phyloP scores from a whole-genome alignment of 129 eudicot genomes.

The Mikania micrantha region DNA sequence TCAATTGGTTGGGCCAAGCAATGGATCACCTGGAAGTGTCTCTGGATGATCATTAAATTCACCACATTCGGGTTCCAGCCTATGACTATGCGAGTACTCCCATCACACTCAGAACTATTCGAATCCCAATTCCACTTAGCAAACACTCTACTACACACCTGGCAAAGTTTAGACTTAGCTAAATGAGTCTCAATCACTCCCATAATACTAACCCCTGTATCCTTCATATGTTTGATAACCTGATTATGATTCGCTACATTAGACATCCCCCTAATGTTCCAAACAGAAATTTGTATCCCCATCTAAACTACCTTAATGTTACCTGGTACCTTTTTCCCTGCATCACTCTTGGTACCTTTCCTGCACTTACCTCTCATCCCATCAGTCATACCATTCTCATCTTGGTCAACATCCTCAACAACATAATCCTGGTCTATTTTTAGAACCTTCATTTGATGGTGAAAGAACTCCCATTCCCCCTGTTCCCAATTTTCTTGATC shows the following conservation, averaged over 20 bases:
- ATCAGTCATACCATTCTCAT: not conserved
- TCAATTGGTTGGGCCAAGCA: not conserved
- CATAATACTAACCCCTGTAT: not conserved
- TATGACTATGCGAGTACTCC: not conserved
- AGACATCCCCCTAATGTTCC: not conserved
- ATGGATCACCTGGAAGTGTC: not conserved
- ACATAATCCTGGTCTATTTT: not conserved
- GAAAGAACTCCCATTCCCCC: too few species aligned
- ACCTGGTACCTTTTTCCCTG: not conserved
- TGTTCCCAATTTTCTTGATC: too few species aligned
- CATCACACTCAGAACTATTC: not conserved
- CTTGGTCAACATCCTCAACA: not conserved
- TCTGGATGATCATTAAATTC: not conserved
- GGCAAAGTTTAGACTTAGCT: not conserved
- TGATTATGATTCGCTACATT: not conserved
- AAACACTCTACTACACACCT: not conserved
- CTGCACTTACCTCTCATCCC: too few species aligned
- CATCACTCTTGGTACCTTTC: too few species aligned
- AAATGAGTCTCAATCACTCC: not conserved
- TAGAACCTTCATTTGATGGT: too few species aligned
- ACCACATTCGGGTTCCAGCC: not conserved
- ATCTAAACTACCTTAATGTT: not conserved
- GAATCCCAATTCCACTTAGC: not conserved
- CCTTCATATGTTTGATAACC: not conserved
- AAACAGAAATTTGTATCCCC: not conserved